These are phyloP conservation scores for Trichophyton simii DNA, from an alignment of 2,329 filamentous ascomycete genomes.

Conservation along the genomic window DNA sequence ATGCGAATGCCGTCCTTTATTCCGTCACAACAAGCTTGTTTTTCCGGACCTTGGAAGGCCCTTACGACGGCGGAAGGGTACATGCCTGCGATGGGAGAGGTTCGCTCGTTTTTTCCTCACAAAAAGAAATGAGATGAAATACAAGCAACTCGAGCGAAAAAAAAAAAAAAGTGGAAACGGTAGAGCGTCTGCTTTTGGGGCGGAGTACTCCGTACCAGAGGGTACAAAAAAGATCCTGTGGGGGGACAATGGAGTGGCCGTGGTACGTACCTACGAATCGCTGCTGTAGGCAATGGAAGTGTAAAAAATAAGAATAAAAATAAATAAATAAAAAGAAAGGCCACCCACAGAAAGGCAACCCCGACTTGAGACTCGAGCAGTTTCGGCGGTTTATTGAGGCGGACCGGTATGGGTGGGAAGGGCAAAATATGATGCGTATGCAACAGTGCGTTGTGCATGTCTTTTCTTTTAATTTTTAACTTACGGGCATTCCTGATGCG, in stretches of 20 bases:
- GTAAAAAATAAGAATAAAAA: neutral
- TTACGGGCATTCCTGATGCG: neutral
- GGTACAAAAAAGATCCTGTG: constrained; percentile 1
- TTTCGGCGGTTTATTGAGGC: neutral
- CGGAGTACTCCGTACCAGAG: neutral
- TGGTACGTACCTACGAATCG: neutral
- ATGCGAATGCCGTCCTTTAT: neutral
- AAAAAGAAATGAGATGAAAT: neutral
- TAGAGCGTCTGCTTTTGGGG: neutral
- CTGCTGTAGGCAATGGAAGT: neutral
- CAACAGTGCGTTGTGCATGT: constrained; percentile 1
- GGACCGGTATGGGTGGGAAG: neutral
- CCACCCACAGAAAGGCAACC: neutral
- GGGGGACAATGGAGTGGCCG: neutral
- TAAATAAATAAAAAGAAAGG: neutral
- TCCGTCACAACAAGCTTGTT: neutral
- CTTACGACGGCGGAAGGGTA: neutral
- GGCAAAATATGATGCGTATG: constrained; percentile 1
- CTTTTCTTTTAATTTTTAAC: neutral
- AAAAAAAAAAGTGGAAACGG: neutral
- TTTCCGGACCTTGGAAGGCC: neutral
- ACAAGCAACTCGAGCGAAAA: neutral
- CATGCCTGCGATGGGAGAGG: neutral
- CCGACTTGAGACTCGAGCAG: neutral
- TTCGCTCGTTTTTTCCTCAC: neutral